phyloP scores from a whole-genome alignment of 1,284 basidiomycete species.

The Heliocybe sulcata region DNA sequence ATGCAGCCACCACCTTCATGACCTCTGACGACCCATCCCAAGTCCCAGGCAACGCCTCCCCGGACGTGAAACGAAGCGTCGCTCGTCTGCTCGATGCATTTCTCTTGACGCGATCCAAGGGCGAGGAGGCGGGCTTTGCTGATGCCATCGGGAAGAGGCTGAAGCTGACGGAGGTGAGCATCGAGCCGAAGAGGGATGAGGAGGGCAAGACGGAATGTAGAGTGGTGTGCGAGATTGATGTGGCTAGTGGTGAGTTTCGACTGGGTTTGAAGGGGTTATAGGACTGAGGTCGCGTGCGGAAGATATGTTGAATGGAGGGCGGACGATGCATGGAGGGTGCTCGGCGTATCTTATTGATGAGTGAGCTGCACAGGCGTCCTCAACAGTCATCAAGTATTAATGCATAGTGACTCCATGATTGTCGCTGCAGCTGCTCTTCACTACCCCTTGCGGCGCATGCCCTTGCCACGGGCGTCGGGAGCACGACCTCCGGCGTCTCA shows the following conservation, averaged over 20 bases:
- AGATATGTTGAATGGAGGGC: neutral
- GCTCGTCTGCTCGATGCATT: neutral
- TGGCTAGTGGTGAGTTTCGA: slow-evolving; percentile 5
- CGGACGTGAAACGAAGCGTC: too few relatives aligned
- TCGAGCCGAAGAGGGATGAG: slow-evolving; percentile 3
- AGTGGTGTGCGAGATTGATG: slow-evolving; percentile 6
- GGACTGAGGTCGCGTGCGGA: neutral
- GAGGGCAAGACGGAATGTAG: slow-evolving; percentile 3
- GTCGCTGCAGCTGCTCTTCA: neutral
- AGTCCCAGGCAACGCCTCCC: too few relatives aligned
- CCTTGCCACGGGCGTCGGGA: neutral
- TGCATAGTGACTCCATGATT: neutral
- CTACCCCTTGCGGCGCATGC: neutral
- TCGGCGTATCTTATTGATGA: neutral
- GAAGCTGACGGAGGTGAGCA: slow-evolving; percentile 1
- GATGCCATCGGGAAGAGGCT: neutral
- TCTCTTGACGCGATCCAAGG: neutral
- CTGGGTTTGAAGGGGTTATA: neutral
- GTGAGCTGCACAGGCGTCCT: neutral
- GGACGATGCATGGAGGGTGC: neutral
- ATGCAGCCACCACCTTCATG: too few relatives aligned
- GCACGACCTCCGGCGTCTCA: neutral
- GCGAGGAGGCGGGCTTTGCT: neutral
- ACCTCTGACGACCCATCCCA: too few relatives aligned
- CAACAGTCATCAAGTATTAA: neutral